Conservation (phyloP, 2,329 filamentous ascomycete genomes). For the Teratosphaeria zuluensis region DNA sequence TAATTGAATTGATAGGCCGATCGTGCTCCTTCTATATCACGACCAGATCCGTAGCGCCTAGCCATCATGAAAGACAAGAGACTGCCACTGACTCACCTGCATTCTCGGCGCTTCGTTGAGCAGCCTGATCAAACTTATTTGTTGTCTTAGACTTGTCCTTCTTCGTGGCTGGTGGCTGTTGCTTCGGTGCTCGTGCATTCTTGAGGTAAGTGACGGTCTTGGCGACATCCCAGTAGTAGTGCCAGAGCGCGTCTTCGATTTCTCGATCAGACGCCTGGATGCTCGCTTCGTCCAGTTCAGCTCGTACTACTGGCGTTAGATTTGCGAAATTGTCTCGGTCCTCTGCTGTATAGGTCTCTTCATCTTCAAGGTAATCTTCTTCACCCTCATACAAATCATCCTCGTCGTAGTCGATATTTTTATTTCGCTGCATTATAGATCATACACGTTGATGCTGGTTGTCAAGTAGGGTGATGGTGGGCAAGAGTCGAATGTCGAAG, state of each 20-base stretch:
- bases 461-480: too few relatives aligned
- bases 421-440: conserved; percentile 32
- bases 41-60: neutral
- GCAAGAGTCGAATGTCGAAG: too few relatives aligned
- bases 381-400: conserved; percentile 45
- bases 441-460: neutral
- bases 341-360: conserved; percentile 29
- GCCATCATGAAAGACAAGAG: neutral
- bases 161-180: conserved; percentile 17
- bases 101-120: conserved; percentile 30
- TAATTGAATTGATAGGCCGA: neutral
- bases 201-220: conserved; percentile 75
- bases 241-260: conserved; percentile 84
- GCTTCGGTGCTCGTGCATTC: conserved; percentile 26
- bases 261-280: conserved; percentile 53
- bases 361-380: conserved; percentile 30
- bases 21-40: neutral
- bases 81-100: conserved; percentile 34
- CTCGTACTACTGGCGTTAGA: conserved; percentile 24
- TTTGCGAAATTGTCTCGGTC: conserved; percentile 26
- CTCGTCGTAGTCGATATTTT: conserved; percentile 39
- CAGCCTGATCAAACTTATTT: conserved; percentile 40
- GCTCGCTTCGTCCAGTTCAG: conserved; percentile 23
- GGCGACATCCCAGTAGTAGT: conserved; percentile 89
- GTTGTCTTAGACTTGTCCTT: conserved; percentile 29